Base-by-base conservation (phyloP, 257 asterid species). In the Thymus quinquecostatus region DNA sequence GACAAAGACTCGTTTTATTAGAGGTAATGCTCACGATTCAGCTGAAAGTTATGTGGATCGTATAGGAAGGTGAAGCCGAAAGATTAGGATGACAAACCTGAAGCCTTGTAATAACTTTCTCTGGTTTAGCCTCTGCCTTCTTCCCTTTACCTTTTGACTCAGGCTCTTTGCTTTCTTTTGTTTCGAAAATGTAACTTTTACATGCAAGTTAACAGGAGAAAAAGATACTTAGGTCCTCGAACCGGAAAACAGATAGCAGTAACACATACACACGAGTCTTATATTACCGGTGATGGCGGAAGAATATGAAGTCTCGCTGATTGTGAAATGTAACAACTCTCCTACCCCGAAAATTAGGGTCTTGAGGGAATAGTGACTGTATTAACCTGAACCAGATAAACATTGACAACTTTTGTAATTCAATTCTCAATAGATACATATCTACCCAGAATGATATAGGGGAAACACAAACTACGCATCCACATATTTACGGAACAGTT, bases 291-390 rank as follows among this genome's bases (percentile, higher is more conserved):
- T 91, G 97, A 81, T 91, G 97, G 54, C 97, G 97, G 87, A 94
- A 91, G 76, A 94, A 94, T 75, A 94, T 83, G 68, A 87, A 94
- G 75, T 91, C 99, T 64, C 99, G 97, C 72, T 94, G 99, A 77
- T 94, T 91, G 85, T 91, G 99, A 54, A 94, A 94, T 33, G 98
- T 91, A 71, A 88, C 97, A 67, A 91, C 98, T 83, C 97, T 82
- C 77, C 97, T 91, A 44, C 99, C 99, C 54, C 79, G 88, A 65
- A 91, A 91, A 65, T 94, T 67, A 30, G 99, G 99, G 76, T 83
- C 86, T 91, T 94, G 99, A 4, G 97, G 96, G 69, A 94, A 94
- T 64, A 94, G 86, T 4, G 99, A 86, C 76, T 94, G 97, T 32
- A 91, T 81, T 61, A 94, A 60, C 84, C 98, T 92, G 77, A 12